phyloP scores from a whole-genome alignment of 768 basidiomycete genomes.

The Ephemerocybe angulata region DNA sequence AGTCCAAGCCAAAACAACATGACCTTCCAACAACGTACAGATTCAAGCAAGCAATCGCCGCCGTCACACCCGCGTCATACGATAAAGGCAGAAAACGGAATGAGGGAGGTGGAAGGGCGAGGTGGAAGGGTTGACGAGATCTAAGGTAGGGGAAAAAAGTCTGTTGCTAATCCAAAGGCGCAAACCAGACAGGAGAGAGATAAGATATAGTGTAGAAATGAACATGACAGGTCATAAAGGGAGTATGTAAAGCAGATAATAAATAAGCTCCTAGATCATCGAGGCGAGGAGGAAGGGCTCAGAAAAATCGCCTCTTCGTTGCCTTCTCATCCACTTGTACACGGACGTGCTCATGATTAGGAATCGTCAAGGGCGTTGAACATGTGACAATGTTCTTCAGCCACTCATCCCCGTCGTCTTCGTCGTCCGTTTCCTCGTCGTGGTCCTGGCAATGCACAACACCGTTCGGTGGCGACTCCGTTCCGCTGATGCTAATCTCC shows the following conservation, averaged over 20 bases:
- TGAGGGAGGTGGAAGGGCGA: background rate
- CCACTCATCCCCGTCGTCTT: conserved; percentile 88
- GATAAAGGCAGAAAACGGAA: too few relatives aligned
- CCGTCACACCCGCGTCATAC: too few relatives aligned
- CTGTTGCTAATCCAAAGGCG: background rate
- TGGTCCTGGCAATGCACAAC: conserved; percentile 53
- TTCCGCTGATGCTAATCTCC: conserved; percentile 14
- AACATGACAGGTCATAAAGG: background rate
- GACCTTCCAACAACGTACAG: too few relatives aligned
- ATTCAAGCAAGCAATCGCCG: too few relatives aligned
- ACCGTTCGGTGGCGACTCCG: conserved; percentile 39
- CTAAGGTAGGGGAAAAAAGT: conserved; percentile 8
- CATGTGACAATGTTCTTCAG: conserved; percentile 70
- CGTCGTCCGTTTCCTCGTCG: conserved; percentile 62
- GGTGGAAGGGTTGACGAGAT: conserved; percentile 8
- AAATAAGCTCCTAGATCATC: background rate
- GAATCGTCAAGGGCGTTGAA: conserved; percentile 41
- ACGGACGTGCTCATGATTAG: conserved; percentile 69
- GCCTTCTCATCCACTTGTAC: conserved; percentile 68
- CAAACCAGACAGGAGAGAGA: background rate
- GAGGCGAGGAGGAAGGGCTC: conserved; percentile 12
- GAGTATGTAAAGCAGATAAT: conserved; percentile 2
- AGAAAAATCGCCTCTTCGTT: conserved; percentile 74
- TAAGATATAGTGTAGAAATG: background rate
- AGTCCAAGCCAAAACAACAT: too few relatives aligned